These are phyloP conservation scores for Tuber magnatum DNA, from an alignment of 495 filamentous ascomycete species.

Conservation along the genomic window DNA sequence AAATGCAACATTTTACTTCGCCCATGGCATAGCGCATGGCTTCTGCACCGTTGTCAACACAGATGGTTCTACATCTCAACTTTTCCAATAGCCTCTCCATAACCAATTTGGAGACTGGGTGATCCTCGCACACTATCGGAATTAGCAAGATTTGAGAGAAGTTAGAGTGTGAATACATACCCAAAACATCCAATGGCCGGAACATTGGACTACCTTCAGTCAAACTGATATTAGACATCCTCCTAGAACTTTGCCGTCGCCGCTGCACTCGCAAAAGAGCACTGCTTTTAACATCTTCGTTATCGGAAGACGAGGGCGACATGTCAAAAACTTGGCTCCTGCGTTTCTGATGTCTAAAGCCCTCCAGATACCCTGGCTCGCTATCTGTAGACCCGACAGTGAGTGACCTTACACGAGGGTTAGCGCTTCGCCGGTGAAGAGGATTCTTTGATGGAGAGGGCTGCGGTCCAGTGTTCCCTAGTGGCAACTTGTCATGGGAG, in stretches of 20 bases:
- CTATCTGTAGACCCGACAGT: slow-evolving; percentile 93
- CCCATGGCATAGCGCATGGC: slow-evolving; percentile 86
- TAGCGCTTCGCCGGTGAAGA: slow-evolving; percentile 42
- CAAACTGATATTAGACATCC: slow-evolving; percentile 80
- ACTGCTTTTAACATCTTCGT: slow-evolving; percentile 84
- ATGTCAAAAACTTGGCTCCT: slow-evolving; percentile 92
- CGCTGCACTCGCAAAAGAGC: slow-evolving; percentile 89
- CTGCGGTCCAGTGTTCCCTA: slow-evolving; percentile 16
- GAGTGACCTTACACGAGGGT: slow-evolving; percentile 69
- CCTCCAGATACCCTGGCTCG: slow-evolving; percentile 56
- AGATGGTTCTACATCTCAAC: slow-evolving; percentile 88
- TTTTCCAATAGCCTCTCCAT: slow-evolving; percentile 97
- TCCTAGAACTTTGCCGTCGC: slow-evolving; percentile 80
- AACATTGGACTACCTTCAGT: slow-evolving; percentile 70
- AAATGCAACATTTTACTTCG: slow-evolving; percentile 59
- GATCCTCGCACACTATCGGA: slow-evolving; percentile 79
- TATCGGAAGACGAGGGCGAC: slow-evolving; percentile 95
- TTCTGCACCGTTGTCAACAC: slow-evolving; percentile 77
- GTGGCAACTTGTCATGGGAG: slow-evolving; percentile 29
- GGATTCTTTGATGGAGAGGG: slow-evolving; percentile 50
- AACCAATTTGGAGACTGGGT: slow-evolving; percentile 91
- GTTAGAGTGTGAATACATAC: slow-evolving; percentile 14
- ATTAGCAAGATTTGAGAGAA: slow-evolving; percentile 18
- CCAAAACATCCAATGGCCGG: slow-evolving; percentile 79
- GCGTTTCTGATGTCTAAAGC: slow-evolving; percentile 71